Percentiles rank a stretch among this genome's conserved stretches.
Conservation (phyloP, 1,139 yeast genomes). For the Saccharomycopsis phalli region DNA sequence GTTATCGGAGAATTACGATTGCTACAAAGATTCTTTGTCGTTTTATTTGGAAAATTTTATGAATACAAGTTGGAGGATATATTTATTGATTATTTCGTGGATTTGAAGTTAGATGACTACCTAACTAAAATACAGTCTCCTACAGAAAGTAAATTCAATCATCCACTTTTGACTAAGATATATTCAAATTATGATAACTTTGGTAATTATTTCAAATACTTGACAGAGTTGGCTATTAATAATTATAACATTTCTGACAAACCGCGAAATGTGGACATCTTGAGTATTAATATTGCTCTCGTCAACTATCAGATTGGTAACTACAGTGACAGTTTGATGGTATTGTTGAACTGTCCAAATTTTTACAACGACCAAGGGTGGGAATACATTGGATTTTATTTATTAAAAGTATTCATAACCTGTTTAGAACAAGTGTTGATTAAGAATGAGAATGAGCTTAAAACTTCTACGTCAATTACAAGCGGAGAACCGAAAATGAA, state of each 20-base stretch:
- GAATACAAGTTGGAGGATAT: constrained; percentile 14
- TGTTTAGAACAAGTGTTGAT: constrained; percentile 47
- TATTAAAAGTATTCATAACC: constrained; percentile 58
- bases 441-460: constrained; percentile 19
- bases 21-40: constrained; percentile 17
- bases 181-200: constrained; percentile 27
- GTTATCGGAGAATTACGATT: constrained; percentile 17
- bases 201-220: constrained; percentile 28
- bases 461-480: constrained; percentile 1
- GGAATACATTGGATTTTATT: constrained; percentile 57
- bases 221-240: constrained; percentile 39
- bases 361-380: constrained; percentile 65
- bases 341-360: constrained; percentile 59
- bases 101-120: constrained; percentile 22
- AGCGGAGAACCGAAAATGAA: not conserved
- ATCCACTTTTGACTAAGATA: constrained; percentile 23
- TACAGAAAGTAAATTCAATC: constrained; percentile 18
- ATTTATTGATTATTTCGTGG: constrained; percentile 25
- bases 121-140: constrained; percentile 20
- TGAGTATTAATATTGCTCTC: constrained; percentile 77
- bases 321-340: constrained; percentile 51
- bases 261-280: constrained; percentile 58
- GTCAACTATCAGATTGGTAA: constrained; percentile 52
- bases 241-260: constrained; percentile 42
- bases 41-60: constrained; percentile 15